phyloP scores from a whole-genome alignment of 1,284 basidiomycete species.

The Anthracocystis walkeri region DNA sequence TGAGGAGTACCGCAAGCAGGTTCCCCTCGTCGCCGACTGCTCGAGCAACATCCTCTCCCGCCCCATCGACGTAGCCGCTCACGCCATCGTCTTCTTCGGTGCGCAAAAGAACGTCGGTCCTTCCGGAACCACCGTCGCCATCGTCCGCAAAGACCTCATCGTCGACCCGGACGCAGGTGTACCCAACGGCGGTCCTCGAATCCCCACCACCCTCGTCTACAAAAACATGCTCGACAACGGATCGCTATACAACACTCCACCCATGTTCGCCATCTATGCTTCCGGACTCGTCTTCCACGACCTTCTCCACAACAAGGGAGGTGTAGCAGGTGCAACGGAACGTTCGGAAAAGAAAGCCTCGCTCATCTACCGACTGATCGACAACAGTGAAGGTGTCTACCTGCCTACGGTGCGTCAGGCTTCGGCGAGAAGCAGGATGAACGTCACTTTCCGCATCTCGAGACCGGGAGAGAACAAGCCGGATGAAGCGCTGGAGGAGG shows the following conservation, averaged over 20 bases:
- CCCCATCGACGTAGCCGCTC: slow-evolving; percentile 81
- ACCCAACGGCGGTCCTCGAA: slow-evolving; percentile 73
- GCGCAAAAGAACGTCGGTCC: slow-evolving; percentile 99
- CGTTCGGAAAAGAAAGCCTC: slow-evolving; percentile 47
- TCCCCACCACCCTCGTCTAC: slow-evolving; percentile 86
- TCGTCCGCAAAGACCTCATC: slow-evolving; percentile 87
- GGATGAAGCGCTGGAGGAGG: slow-evolving; percentile 57
- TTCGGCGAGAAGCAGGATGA: slow-evolving; percentile 65
- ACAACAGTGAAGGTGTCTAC: slow-evolving; percentile 51
- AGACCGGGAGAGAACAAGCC: slow-evolving; percentile 44
- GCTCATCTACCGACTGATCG: slow-evolving; percentile 62
- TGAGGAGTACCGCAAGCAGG: slow-evolving; percentile 71
- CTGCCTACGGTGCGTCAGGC: slow-evolving; percentile 58
- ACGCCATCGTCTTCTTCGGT: slow-evolving; percentile 91
- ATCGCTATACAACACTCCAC: slow-evolving; percentile 94
- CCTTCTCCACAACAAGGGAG: slow-evolving; percentile 75
- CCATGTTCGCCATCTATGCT: slow-evolving; percentile 92
- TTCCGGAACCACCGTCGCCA: slow-evolving; percentile 89
- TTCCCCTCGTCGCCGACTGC: slow-evolving; percentile 93
- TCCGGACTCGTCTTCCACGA: slow-evolving; percentile 85
- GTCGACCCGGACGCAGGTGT: slow-evolving; percentile 63
- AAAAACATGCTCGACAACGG: slow-evolving; percentile 83
- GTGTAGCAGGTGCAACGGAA: slow-evolving; percentile 73
- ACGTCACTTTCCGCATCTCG: slow-evolving; percentile 67
- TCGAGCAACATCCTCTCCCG: slow-evolving; percentile 97